A percentile compares a stretch with the other conserved stretches of the same genome.
These are phyloP conservation scores for Pittosporum tobira DNA, from an alignment of 129 eudicot species.

Conservation along the genomic window DNA sequence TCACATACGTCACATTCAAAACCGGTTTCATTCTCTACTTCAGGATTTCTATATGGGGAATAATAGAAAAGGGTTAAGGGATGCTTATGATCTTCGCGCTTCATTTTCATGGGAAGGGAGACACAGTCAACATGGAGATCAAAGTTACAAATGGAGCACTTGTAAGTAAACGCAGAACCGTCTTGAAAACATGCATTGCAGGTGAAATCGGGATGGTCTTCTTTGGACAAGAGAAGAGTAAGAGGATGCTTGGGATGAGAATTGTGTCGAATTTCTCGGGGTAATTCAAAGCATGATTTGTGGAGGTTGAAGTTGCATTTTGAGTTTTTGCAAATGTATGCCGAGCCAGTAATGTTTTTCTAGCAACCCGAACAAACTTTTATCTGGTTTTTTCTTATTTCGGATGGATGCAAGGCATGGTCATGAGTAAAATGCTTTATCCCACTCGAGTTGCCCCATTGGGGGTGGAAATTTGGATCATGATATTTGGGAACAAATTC, in stretches of 20 bases:
- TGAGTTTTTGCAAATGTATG: conserved; percentile 23
- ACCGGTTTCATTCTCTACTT: neutral
- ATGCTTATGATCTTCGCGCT: conserved; percentile 51
- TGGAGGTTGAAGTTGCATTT: conserved; percentile 34
- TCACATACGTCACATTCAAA: conserved; percentile 49
- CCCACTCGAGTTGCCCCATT: neutral
- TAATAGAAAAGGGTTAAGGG: conserved; percentile 35
- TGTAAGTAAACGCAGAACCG: conserved; percentile 48
- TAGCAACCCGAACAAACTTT: conserved; percentile 34
- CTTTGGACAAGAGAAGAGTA: conserved; percentile 25
- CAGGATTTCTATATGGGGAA: conserved; percentile 20
- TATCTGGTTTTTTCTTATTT: conserved; percentile 17
- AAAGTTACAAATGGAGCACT: conserved; percentile 36
- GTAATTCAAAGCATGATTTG: conserved; percentile 25
- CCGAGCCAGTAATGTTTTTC: conserved; percentile 20
- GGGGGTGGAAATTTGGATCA: neutral
- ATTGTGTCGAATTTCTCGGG: conserved; percentile 33
- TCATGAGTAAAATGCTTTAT: conserved; percentile 54
- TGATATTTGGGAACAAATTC: neutral
- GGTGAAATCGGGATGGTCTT: conserved; percentile 27
- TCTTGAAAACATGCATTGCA: conserved; percentile 52
- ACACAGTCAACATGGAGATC: conserved; percentile 60
- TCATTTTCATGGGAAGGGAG: conserved; percentile 36
- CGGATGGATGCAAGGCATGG: conserved; percentile 19
- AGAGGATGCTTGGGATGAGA: conserved; percentile 60